Conservation (phyloP, 2,329 filamentous ascomycete genomes). For the Fusarium sp. region DNA sequence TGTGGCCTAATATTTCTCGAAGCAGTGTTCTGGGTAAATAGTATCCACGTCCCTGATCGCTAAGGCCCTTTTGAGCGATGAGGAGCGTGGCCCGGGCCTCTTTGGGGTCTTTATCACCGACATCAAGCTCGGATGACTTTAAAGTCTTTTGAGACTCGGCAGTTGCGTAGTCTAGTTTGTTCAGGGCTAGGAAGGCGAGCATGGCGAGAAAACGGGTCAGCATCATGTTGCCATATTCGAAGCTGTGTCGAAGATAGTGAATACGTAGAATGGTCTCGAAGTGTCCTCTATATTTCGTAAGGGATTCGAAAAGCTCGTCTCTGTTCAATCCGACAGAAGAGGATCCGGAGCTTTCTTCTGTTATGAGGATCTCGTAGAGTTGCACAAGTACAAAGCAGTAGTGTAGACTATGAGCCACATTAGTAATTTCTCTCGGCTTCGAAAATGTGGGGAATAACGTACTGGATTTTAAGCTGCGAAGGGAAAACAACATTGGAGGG, state of each 20-base stretch:
- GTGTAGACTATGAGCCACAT: background rate
- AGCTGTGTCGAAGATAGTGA: slow-evolving; percentile 25
- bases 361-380: background rate
- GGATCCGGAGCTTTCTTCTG: background rate
- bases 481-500: slow-evolving; percentile 8
- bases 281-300: background rate
- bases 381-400: background rate
- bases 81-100: slow-evolving; percentile 4
- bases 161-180: background rate
- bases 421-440: no score
- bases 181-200: background rate
- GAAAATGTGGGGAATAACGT: background rate
- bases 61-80: slow-evolving; percentile 9
- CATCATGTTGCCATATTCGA: slow-evolving; percentile 21
- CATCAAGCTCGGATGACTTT: background rate
- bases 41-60: slow-evolving; percentile 7
- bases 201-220: slow-evolving; percentile 9
- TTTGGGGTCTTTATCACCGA: background rate
- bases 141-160: background rate
- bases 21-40: slow-evolving; percentile 6
- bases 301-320: background rate
- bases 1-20: background rate
- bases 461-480: slow-evolving; percentile 26
- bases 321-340: fast-evolving
- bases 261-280: slow-evolving; percentile 28